phyloP scores from a whole-genome alignment of 2,329 filamentous ascomycete genomes.

The Calonectria hongkongensis region DNA sequence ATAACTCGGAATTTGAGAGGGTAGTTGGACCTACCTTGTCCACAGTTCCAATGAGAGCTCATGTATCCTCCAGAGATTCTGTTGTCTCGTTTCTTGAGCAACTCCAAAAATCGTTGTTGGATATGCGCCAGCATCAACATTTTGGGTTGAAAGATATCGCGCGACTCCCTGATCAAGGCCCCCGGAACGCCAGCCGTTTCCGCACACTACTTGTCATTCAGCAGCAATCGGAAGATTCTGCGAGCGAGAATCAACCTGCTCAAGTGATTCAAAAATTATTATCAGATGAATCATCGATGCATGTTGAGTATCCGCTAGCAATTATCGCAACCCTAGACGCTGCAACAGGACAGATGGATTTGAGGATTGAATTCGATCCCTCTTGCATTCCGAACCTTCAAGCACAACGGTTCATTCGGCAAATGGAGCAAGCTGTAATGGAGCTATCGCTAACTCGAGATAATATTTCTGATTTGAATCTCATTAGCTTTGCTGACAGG shows the following conservation, averaged over 20 bases:
- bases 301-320: not conserved
- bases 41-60: not conserved
- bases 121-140: not conserved
- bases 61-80: not conserved
- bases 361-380: not conserved
- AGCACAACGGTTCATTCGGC: not conserved
- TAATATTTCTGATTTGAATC: not conserved
- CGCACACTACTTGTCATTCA: not conserved
- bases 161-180: not conserved
- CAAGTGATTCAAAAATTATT: not conserved
- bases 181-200: conserved; percentile 1
- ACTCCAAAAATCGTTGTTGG: not conserved
- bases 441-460: not conserved
- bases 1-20: not conserved
- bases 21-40: not conserved
- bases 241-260: not conserved
- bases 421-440: not conserved
- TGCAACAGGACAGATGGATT: not conserved
- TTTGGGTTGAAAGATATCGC: not conserved
- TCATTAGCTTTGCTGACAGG: not conserved
- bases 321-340: not conserved
- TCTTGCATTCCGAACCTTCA: not conserved
- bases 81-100: not conserved
- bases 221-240: not conserved
- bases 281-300: not conserved